Base-by-base conservation (phyloP, 2,329 filamentous ascomycete genomes). In the Zarea fungicola region DNA sequence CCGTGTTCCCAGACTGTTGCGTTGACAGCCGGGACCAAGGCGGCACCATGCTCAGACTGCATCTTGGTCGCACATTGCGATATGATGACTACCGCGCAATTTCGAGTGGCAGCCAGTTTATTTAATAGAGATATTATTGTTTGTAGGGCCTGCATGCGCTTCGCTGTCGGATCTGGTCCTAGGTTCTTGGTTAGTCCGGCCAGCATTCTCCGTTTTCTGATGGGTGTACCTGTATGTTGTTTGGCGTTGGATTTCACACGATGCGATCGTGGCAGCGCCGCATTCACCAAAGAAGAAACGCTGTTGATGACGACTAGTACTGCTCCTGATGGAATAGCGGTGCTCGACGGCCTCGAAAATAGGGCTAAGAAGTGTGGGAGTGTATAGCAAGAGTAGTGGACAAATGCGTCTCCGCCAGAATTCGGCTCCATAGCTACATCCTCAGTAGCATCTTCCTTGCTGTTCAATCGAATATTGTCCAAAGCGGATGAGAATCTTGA, bases 61-160 rank as follows among this genome's bases (percentile, higher is more conserved):
- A 95, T 84, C 56, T 84, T 86, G n/a, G 89, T 95, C 35, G 84
- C 85, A 51, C 86, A 89, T 62, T 95, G 90, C 31, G 84, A 89
- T 42, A 90, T 75, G 18, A 93, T 64, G 3, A 96, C 72, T 35
- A 95, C 74, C 21, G 89, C 86, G 45, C 91, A 74, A 58, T 87
- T 78, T 54, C 81, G 78, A 25, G 84, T 78, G 10, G 85, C 82
- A 5, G 91, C 89, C 10, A 95, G 75, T 58, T 85, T 91, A 52
- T 85, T 80, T 10, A 96, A 68, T 4, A 84, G 80, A 50, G 79
- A 83, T 52, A 89, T 80, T 23, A 95, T 75, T 50, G 73, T 74
- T 57, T 83, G 78, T 6, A 84, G 66, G 47, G 72, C 73, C 59
- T 76, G 77, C 11, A 75, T 62, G 31, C 77, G 68, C 55, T 72